phyloP scores from a whole-genome alignment of 2,329 filamentous ascomycete species.

The Diaporthe humulicola region DNA sequence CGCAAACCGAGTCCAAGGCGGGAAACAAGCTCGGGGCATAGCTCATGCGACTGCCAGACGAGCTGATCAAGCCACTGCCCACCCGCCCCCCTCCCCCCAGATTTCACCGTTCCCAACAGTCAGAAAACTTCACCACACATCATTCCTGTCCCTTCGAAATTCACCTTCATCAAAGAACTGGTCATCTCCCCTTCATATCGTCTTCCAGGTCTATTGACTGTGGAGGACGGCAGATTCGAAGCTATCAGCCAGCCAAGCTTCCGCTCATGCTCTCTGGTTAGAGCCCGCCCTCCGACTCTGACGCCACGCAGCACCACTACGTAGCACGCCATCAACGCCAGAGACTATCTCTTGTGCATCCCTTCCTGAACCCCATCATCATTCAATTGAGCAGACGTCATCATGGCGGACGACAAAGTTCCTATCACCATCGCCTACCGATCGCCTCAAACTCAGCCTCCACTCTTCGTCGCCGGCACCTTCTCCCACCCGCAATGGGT shows the following conservation, averaged over 20 bases:
- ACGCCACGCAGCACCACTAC: not conserved
- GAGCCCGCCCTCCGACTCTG: not conserved
- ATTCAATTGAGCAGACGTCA: constrained; percentile 20
- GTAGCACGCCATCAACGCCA: not conserved
- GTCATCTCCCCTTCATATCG: not conserved
- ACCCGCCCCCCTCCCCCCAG: not conserved
- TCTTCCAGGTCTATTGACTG: constrained; percentile 11
- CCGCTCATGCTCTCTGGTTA: not conserved
- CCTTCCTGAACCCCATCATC: not conserved
- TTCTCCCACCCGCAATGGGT: constrained; percentile 78
- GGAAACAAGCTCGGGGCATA: constrained; percentile 30
- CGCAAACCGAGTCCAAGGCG: constrained; percentile 22
- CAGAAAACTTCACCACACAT: not conserved
- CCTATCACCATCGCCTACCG: constrained; percentile 72
- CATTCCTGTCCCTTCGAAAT: not conserved
- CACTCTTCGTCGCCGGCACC: constrained; percentile 78
- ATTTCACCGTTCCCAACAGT: not conserved
- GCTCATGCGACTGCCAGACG: constrained; percentile 25
- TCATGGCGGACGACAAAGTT: constrained; percentile 54
- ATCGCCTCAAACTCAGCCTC: constrained; percentile 71
- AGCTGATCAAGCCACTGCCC: constrained; percentile 29
- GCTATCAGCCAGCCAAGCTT: not conserved
- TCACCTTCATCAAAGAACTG: constrained; percentile 2
- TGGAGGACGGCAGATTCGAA: constrained; percentile 9
- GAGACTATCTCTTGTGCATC: not conserved